These are phyloP conservation scores for Endotrypanum monterogeii DNA, from an alignment of 208 protist genomes.

Conservation along the genomic window DNA sequence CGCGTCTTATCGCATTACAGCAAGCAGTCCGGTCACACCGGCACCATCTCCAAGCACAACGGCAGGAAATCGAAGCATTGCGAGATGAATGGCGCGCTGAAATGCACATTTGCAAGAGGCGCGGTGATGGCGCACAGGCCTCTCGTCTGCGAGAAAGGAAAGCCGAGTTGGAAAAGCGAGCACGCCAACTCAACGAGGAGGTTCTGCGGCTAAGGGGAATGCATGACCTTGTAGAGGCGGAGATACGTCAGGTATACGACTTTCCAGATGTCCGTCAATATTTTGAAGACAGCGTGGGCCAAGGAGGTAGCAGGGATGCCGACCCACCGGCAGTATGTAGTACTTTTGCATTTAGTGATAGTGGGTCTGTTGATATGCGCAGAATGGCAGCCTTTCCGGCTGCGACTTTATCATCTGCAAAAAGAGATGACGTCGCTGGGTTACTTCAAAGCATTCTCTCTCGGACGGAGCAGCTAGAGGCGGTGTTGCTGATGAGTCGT, in stretches of 20 bases:
- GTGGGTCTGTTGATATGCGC: background rate
- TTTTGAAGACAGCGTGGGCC: background rate
- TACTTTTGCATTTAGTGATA: background rate
- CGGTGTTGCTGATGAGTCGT: conserved; percentile 19
- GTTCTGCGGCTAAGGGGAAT: conserved; percentile 50
- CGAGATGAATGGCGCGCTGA: conserved; percentile 62
- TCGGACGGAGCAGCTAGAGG: conserved; percentile 45
- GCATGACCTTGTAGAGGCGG: conserved; percentile 33
- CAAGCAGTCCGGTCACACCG: conserved; percentile 31
- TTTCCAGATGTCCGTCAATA: conserved; percentile 2
- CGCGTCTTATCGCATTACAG: conserved; percentile 19
- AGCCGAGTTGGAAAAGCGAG: conserved; percentile 51
- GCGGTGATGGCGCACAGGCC: conserved; percentile 34
- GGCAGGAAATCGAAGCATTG: conserved; percentile 35
- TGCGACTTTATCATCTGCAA: background rate
- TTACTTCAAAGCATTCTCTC: conserved; percentile 41
- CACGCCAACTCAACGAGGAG: conserved; percentile 56
- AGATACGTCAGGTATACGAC: conserved; percentile 30
- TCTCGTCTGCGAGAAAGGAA: conserved; percentile 49
- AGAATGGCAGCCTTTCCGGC: background rate
- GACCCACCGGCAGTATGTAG: background rate
- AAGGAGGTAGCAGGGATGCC: background rate
- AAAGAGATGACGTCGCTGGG: conserved; percentile 17
- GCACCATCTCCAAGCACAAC: conserved; percentile 30
- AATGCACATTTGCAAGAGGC: conserved; percentile 44